Conservation (phyloP, 495 filamentous ascomycete species). For the Xylaria flabelliformis region DNA sequence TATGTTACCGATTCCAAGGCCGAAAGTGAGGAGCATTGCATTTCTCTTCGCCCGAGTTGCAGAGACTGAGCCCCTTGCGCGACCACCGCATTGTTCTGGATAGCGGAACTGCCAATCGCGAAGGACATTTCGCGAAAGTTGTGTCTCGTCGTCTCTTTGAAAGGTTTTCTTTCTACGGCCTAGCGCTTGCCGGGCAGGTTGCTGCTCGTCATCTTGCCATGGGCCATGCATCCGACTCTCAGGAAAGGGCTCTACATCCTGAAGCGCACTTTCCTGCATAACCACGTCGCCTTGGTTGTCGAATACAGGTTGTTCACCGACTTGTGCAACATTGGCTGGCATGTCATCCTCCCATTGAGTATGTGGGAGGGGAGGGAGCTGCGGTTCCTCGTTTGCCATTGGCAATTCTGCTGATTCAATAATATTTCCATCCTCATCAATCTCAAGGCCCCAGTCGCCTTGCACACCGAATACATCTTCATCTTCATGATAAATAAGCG, state of each 20-base stretch:
- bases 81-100: conserved; percentile 49
- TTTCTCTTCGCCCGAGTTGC: conserved; percentile 51
- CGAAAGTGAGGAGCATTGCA: conserved; percentile 52
- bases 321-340: conserved; percentile 15
- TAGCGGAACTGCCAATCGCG: conserved; percentile 68
- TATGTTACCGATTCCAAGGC: conserved; percentile 49
- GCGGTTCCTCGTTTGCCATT: conserved; percentile 40
- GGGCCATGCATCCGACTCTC: conserved; percentile 31
- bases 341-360: conserved; percentile 25
- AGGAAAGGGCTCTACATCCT: conserved; percentile 42
- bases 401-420: conserved; percentile 34
- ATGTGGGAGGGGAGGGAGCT: conserved; percentile 44
- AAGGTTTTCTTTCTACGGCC: conserved; percentile 38
- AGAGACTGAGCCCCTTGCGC: conserved; percentile 27
- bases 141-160: conserved; percentile 49
- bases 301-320: conserved; percentile 25
- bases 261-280: conserved; percentile 43
- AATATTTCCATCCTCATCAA: conserved; percentile 51
- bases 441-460: conserved; percentile 50
- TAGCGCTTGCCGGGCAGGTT: conserved; percentile 33
- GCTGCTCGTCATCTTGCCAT: conserved; percentile 34
- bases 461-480: conserved; percentile 35
- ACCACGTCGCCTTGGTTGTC: conserved; percentile 36
- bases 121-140: conserved; percentile 59
- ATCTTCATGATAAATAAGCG: conserved; percentile 33